Conservation (phyloP, 139 green algal genomes). For the Tetradesmus lagerheimii region DNA sequence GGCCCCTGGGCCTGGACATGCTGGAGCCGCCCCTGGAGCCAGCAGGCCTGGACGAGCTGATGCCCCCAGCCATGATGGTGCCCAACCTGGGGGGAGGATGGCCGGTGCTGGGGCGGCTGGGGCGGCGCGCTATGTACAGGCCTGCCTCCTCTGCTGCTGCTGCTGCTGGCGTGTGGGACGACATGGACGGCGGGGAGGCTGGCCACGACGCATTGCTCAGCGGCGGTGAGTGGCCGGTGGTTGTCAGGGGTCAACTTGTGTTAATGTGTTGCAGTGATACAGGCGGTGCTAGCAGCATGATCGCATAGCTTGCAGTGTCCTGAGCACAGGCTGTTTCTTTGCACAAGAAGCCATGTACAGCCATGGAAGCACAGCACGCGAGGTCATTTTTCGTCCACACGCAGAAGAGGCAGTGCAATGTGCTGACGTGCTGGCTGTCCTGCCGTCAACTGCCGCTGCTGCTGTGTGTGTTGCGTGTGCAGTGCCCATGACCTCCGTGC, state of each 20-base stretch:
- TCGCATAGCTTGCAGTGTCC: too few species aligned
- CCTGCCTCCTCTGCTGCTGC: slow-evolving; percentile 8
- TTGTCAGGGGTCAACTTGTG: neutral
- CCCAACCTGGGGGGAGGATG: slow-evolving; percentile 3
- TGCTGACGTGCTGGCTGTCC: neutral
- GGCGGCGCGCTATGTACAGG: slow-evolving; percentile 1
- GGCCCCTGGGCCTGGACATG: neutral
- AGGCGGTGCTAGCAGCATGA: neutral
- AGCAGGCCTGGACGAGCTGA: slow-evolving; percentile 27
- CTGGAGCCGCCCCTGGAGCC: neutral
- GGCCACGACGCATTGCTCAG: neutral
- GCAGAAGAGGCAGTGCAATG: neutral
- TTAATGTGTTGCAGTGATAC: neutral
- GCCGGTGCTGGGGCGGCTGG: neutral
- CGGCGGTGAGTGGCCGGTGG: neutral
- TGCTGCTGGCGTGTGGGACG: slow-evolving; percentile 38
- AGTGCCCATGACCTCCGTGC: slow-evolving; percentile 1
- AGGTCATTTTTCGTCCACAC: too few species aligned
- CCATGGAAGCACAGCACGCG: too few species aligned
- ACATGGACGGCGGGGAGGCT: slow-evolving; percentile 6
- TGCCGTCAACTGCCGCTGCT: neutral
- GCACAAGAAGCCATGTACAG: too few species aligned
- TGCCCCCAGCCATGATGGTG: slow-evolving; percentile 45
- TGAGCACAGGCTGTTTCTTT: too few species aligned
- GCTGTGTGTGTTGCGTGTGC: neutral